These are phyloP conservation scores for Akebia trifoliata DNA, from an alignment of 164 flowering plant species.

Conservation along the genomic window DNA sequence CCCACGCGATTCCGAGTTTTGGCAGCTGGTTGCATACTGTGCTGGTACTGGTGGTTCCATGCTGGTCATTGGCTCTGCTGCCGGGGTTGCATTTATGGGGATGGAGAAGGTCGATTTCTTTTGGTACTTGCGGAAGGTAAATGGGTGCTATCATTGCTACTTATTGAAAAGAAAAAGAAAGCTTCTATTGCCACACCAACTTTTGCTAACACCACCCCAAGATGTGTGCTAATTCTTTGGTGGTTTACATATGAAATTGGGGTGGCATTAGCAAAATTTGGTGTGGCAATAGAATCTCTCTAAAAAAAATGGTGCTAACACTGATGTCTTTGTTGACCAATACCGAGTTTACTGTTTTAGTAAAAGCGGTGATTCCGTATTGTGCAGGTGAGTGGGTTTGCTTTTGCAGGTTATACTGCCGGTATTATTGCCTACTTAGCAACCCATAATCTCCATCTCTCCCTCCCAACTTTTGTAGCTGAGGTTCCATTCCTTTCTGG, in stretches of 20 bases:
- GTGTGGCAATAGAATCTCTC: too few relatives aligned
- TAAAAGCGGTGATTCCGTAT: background rate
- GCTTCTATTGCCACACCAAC: too few relatives aligned
- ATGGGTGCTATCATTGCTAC: background rate
- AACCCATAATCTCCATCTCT: conserved; percentile 47
- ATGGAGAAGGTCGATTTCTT: conserved; percentile 97
- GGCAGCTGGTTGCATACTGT: conserved; percentile 91
- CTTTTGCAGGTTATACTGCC: conserved; percentile 93
- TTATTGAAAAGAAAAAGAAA: background rate
- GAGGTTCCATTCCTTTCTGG: conserved; percentile 25
- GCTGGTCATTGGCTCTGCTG: conserved; percentile 96
- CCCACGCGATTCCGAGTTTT: conserved; percentile 87
- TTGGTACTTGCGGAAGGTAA: conserved; percentile 95
- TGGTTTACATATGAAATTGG: too few relatives aligned
- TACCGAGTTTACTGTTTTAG: background rate
- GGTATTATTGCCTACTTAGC: conserved; percentile 86
- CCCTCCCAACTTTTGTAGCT: conserved; percentile 67
- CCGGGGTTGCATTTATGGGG: conserved; percentile 99
- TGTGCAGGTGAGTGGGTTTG: conserved; percentile 90
- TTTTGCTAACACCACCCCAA: too few relatives aligned
- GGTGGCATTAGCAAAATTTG: too few relatives aligned
- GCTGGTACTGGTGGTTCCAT: conserved; percentile 99
- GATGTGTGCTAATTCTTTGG: too few relatives aligned
- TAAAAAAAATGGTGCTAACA: too few relatives aligned
- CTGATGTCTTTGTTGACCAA: background rate